Evolutionary conservation across 139 green algal species (phyloP).

Genomic region (Chlamydomonas asymmetrica): DNA sequence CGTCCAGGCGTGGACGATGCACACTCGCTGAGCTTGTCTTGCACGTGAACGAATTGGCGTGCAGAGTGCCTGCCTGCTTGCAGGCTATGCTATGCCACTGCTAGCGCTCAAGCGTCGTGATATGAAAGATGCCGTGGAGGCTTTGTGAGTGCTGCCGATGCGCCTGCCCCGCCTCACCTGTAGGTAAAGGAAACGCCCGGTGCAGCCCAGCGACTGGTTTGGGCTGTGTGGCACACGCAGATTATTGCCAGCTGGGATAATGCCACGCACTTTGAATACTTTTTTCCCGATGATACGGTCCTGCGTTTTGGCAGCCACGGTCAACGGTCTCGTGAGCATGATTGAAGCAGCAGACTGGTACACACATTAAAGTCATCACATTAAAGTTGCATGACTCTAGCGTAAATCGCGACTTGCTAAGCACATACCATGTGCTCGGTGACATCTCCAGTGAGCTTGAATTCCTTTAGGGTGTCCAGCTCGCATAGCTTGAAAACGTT

Average conservation of each 20-base stretch:
- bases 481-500: conserved; percentile 76
- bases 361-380: too few species aligned
- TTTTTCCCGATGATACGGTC: conserved; percentile 52
- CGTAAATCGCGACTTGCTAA: background rate
- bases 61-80: too few species aligned
- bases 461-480: conserved; percentile 56
- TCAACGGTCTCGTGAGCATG: too few species aligned
- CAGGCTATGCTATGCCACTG: too few species aligned
- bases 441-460: conserved; percentile 59
- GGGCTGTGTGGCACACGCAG: conserved; percentile 51
- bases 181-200: conserved; percentile 71
- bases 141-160: background rate
- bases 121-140: too few species aligned
- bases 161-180: conserved; percentile 44
- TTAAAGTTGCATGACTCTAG: background rate
- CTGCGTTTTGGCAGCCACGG: too few species aligned
- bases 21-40: background rate
- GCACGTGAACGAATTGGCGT: too few species aligned
- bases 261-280: conserved; percentile 41
- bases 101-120: too few species aligned
- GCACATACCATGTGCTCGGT: conserved; percentile 52
- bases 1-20: background rate
- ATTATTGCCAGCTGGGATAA: conserved; percentile 38
- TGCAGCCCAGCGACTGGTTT: conserved; percentile 47
- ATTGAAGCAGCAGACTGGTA: too few species aligned